phyloP scores from a whole-genome alignment of 441 rosid species.

The Populus tomentosa region DNA sequence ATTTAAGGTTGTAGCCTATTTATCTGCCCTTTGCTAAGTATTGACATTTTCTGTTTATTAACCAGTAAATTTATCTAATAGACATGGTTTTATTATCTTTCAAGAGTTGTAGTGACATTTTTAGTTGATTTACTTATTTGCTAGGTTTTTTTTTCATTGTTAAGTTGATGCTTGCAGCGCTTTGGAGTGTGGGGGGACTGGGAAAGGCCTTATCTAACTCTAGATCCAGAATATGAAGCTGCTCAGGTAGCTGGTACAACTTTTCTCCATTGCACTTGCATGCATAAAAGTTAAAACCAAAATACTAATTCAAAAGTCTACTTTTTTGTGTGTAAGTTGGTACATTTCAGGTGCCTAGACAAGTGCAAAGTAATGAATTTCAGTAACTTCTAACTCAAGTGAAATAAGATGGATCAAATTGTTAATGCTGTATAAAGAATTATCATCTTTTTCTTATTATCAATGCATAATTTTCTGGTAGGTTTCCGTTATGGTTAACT shows the following conservation, averaged over 20 bases:
- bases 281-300: slow-evolving; percentile 9
- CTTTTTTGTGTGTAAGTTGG: background rate
- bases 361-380: background rate
- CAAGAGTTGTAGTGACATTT: background rate
- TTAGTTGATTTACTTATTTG: slow-evolving; percentile 4
- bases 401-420: background rate
- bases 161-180: slow-evolving; percentile 53
- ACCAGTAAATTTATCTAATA: background rate
- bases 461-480: background rate
- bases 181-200: slow-evolving; percentile 99
- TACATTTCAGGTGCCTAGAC: background rate
- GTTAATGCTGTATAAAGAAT: background rate
- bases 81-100: slow-evolving; percentile 4
- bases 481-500: background rate
- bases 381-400: background rate
- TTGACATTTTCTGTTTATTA: slow-evolving; percentile 4
- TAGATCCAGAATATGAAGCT: slow-evolving; percentile 95
- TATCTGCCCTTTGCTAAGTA: slow-evolving; percentile 7
- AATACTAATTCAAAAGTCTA: background rate
- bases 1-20: slow-evolving; percentile 59
- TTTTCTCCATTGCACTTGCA: slow-evolving; percentile 18
- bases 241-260: slow-evolving; percentile 66
- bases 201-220: slow-evolving; percentile 83
- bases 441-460: background rate
- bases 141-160: background rate